Base-by-base conservation (phyloP, 768 basidiomycete genomes). In the Psilocybe subaeruginosa region DNA sequence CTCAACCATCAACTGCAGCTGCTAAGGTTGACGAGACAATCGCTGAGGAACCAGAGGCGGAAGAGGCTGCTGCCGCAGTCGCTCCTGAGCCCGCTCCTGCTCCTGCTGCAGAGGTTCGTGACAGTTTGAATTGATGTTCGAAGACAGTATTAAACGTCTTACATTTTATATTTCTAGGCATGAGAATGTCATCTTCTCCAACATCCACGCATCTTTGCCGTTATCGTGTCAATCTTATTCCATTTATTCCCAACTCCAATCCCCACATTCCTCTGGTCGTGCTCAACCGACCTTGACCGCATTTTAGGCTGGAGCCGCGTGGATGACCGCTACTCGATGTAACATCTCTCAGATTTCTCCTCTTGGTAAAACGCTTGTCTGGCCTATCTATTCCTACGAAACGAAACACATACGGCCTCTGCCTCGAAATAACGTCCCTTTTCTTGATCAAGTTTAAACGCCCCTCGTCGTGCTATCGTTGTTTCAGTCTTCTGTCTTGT, bases 21-120 rank as follows among this genome's bases (percentile, higher is more conserved):
- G 71, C 77, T 33, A 64, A 73, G 35, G 73, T 74, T 41, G 72
- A 66, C 19, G 82, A 80, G 60, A 79, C 85, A 17, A 89, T 89
- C 61, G 79, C 75, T 30, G 86, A 88, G 67, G 85, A 87, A 54
- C 80, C 81, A 9, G 80, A 81, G 60, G 76, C 75, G 51, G 82
- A 78, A 63, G 72, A 68, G 48, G 78, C 74, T 47, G 74, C 66
- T 5, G 78, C 69, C 17, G 41, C 6, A n/a, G 41, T n/a, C 8
- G 41, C n/a, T 11, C 11, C 41, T 12, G 41, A 11, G 14, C 8
- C 41, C 41, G n/a, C 41, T 43, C 41, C 41, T 43, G 41, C 41
- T 43, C 41, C 41, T 55, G 61, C 68, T 12, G 66, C 55, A 31
- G 60, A 62, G 63, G 66, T 64, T 27, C 43, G 56, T 56, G 17